Evolutionary conservation across 352 stramenopile genomes (phyloP), one percentile per base, ranked within the genome.

Genomic region (Pythium dissimile): DNA sequence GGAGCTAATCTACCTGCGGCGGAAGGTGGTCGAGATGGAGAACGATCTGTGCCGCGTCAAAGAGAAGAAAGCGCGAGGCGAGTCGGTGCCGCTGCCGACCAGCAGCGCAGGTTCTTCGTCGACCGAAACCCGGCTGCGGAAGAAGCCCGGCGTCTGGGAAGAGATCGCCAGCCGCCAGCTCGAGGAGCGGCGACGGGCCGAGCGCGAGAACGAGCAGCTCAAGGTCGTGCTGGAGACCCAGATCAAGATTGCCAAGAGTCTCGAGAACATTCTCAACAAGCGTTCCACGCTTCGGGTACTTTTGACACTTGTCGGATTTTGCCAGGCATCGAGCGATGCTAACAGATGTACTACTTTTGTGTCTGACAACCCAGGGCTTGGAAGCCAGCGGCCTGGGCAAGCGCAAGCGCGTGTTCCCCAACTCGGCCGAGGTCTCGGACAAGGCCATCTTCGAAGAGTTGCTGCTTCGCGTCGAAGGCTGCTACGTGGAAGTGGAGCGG

Each of bases 171-270:
- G 28, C 10, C 58, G 37, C 30, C 64, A 71, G 43, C 30, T 53
- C 15, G 46, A 61, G 16, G 64, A 71, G 31, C 58, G 53, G 1
- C 46, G 59, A 4, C 58, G 59, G 10, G 57, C 59, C 12, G 70
- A 84, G 54, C 67, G 65, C 6, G 73, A 87, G 59, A 60, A 60
- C 47, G 65, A 66, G 5, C 70, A 70, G 7, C 60, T 87, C 8
- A 85, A 82, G 49, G 54, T 71, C 0, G 70, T 80, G 27, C 62
- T 87, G 5, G 74, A 82, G 47, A 71, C 62, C 2, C 74, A 84
- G 60, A 64, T 79, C 48, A 73, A 83, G 48, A 42, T 80, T 41
- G 62, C 69, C 15, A 69, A 67, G 57, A 73, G 64, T 42, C 72
- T 85, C 35, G 72, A 77, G 53, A 49, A 34, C 8, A 54, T 80